phyloP scores from a whole-genome alignment of 169 alveolate species.

The Plasmodium reichenowi region DNA sequence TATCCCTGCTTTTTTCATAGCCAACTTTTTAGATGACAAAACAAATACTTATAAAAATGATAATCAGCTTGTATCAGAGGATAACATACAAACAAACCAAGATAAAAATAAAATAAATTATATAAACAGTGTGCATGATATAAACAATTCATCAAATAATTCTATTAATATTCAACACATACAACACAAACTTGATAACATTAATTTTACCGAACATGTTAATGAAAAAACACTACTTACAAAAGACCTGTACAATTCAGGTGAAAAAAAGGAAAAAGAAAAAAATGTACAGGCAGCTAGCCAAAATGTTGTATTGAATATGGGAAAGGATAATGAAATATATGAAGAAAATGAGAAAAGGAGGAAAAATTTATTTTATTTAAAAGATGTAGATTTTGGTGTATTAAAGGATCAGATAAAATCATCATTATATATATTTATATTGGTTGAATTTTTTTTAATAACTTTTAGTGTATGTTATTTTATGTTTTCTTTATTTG shows the following conservation, averaged over 20 bases:
- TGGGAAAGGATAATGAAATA: neutral
- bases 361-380: neutral
- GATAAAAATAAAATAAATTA: neutral
- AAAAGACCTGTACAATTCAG: too few species aligned
- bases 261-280: too few species aligned
- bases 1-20: conserved; percentile 51
- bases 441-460: conserved; percentile 61
- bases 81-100: neutral
- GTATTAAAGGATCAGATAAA: conserved; percentile 30
- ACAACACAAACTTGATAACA: too few species aligned
- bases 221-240: too few species aligned
- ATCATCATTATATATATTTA: conserved; percentile 49
- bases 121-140: neutral
- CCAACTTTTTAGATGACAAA: conserved; percentile 21
- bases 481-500: conserved; percentile 71
- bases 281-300: too few species aligned
- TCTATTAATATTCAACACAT: too few species aligned
- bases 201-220: too few species aligned
- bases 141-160: neutral
- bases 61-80: neutral
- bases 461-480: conserved; percentile 51
- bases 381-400: conserved; percentile 1
- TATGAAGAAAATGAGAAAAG: neutral
- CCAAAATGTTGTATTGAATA: too few species aligned
- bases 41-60: neutral